Evolutionary conservation across 2,329 filamentous ascomycete species (phyloP).

Genomic region (Gaeumannomyces tritici): DNA sequence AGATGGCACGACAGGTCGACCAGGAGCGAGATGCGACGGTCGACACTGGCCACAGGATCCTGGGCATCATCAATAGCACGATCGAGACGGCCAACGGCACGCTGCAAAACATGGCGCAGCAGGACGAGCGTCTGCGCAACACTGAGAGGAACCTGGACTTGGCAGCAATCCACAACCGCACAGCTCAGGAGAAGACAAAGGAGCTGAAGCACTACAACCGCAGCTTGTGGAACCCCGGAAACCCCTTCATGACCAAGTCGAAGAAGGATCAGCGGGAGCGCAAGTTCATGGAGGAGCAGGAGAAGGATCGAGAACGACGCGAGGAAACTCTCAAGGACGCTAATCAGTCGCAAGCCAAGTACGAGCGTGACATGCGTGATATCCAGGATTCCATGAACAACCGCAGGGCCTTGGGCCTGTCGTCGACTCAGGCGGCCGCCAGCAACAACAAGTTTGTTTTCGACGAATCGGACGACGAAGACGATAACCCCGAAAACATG

Average conservation of each 20-base stretch:
- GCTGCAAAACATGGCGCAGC: conserved; percentile 62
- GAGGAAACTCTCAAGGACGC: conserved; percentile 51
- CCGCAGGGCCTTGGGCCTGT: conserved; percentile 42
- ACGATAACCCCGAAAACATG: conserved; percentile 8
- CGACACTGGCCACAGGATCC: conserved; percentile 51
- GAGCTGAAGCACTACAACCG: conserved; percentile 80
- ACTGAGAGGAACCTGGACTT: conserved; percentile 77
- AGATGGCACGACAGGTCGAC: conserved; percentile 63
- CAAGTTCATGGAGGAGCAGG: conserved; percentile 59
- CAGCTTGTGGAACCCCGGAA: conserved; percentile 61
- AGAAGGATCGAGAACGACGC: conserved; percentile 54
- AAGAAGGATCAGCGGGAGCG: conserved; percentile 57
- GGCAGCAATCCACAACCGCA: conserved; percentile 63
- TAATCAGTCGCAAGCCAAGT: conserved; percentile 40
- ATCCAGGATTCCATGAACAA: conserved; percentile 29
- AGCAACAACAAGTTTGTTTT: conserved; percentile 11
- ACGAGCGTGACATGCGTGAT: conserved; percentile 35
- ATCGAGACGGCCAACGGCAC: conserved; percentile 65
- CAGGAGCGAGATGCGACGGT: conserved; percentile 62
- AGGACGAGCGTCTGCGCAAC: conserved; percentile 74
- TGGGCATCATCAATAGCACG: conserved; percentile 57
- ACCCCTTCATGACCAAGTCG: conserved; percentile 65
- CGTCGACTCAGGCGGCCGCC: conserved; percentile 21
- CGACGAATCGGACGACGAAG: conserved; percentile 13
- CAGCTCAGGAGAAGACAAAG: conserved; percentile 69